These are phyloP conservation scores for Pouteria campechiana DNA, from an alignment of 179 eudicot species.

Conservation along the genomic window DNA sequence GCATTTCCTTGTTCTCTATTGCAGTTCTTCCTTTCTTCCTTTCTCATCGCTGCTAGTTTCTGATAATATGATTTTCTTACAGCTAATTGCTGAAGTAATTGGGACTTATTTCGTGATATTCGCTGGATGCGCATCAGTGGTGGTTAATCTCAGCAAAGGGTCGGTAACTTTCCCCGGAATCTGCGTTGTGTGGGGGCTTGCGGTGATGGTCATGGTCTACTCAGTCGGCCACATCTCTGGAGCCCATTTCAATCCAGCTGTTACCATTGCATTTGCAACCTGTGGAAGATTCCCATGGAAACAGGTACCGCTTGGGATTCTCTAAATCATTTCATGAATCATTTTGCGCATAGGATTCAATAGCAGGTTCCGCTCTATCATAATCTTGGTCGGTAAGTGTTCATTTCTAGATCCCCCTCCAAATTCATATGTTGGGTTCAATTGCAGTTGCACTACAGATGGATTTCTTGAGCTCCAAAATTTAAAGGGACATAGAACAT, in stretches of 20 bases:
- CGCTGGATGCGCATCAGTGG: constrained; percentile 74
- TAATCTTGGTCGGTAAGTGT: no score
- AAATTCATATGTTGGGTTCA: neutral
- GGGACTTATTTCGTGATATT: constrained; percentile 83
- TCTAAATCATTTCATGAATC: no score
- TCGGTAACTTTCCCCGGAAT: constrained; percentile 56
- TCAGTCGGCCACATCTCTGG: constrained; percentile 87
- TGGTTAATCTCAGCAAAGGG: constrained; percentile 32
- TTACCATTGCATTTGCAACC: constrained; percentile 83
- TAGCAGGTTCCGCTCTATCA: neutral
- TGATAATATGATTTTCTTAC: neutral
- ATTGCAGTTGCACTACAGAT: neutral
- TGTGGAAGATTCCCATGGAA: constrained; percentile 72
- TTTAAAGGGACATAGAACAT: no score
- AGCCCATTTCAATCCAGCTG: constrained; percentile 89
- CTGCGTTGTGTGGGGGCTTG: constrained; percentile 73
- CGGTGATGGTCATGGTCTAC: constrained; percentile 88
- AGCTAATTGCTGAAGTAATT: constrained; percentile 77
- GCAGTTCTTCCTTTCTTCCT: neutral
- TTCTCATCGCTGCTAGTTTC: neutral
- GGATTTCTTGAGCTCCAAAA: neutral
- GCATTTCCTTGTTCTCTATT: neutral
- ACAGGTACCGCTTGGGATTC: constrained; percentile 32
- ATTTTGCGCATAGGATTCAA: no score
- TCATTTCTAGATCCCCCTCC: neutral